These are phyloP conservation scores for Skeletonema grethae DNA, from an alignment of 108 stramenopile species.

Conservation along the genomic window DNA sequence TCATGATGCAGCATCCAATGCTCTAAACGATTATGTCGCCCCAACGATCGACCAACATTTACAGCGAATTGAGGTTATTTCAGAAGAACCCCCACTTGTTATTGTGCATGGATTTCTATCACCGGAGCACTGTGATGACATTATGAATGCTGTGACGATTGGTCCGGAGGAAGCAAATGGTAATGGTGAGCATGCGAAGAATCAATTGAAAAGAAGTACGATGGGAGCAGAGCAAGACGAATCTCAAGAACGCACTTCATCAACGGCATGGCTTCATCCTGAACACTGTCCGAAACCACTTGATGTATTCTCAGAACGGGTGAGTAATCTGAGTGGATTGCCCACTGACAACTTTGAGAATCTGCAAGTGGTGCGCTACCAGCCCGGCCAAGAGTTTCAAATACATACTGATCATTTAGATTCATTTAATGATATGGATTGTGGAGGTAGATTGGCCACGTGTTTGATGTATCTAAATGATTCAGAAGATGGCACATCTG, in stretches of 20 bases:
- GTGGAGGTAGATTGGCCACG: slow-evolving; percentile 51
- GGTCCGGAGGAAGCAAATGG: not conserved
- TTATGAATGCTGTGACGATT: slow-evolving; percentile 30
- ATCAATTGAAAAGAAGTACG: slow-evolving; percentile 37
- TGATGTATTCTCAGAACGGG: slow-evolving; percentile 27
- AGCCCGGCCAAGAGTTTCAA: slow-evolving; percentile 46
- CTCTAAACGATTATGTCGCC: not conserved
- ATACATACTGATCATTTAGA: slow-evolving; percentile 58
- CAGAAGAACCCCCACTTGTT: slow-evolving; percentile 26
- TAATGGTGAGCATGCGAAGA: not conserved
- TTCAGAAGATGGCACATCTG: slow-evolving; percentile 4
- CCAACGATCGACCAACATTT: not conserved
- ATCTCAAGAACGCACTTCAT: slow-evolving; percentile 38
- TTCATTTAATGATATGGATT: slow-evolving; percentile 51
- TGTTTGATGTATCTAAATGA: slow-evolving; percentile 50
- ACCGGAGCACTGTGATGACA: slow-evolving; percentile 21
- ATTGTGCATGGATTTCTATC: slow-evolving; percentile 32
- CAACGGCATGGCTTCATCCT: slow-evolving; percentile 48
- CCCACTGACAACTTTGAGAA: slow-evolving; percentile 50
- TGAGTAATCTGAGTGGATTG: slow-evolving; percentile 30
- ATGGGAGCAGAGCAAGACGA: slow-evolving; percentile 28
- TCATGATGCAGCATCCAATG: not conserved
- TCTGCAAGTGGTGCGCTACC: slow-evolving; percentile 56
- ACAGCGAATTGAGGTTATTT: slow-evolving; percentile 34
- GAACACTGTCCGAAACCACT: slow-evolving; percentile 27